Conservation (phyloP, 371 early-diverging fungal species). For the Caulochytrium protostelioides region DNA sequence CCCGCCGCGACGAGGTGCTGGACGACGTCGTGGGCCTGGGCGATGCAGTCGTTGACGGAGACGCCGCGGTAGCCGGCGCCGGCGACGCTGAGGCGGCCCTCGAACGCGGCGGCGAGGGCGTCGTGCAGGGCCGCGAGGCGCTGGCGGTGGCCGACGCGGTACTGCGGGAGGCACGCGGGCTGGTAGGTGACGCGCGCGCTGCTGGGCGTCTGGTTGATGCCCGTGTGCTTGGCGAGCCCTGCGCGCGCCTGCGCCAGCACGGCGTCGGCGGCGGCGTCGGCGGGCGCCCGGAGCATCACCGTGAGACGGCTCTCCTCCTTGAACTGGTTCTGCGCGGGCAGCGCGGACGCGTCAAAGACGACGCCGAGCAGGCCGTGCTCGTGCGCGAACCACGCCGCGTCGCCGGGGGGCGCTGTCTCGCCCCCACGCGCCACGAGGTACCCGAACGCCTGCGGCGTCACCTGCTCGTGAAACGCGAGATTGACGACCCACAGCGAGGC, state of each 20-base stretch:
- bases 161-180: constrained; percentile 75
- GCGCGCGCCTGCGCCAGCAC: constrained; percentile 5
- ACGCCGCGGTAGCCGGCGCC: constrained; percentile 71
- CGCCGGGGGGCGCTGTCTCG: background rate
- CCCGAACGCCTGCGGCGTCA: no score
- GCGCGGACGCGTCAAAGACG: constrained; percentile 68
- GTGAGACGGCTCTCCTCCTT: constrained; percentile 37
- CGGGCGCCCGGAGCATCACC: constrained; percentile 46
- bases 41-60: constrained; percentile 66
- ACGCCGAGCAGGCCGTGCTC: constrained; percentile 37
- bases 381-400: background rate
- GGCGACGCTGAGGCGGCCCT: constrained; percentile 37
- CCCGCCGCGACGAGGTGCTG: constrained; percentile 22
- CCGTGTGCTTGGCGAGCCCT: constrained; percentile 5
- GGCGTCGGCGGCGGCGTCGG: constrained; percentile 1
- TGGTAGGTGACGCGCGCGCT: constrained; percentile 32
- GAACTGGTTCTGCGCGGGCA: constrained; percentile 38
- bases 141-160: constrained; percentile 53
- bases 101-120: constrained; percentile 19
- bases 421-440: no score
- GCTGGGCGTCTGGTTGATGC: constrained; percentile 17
- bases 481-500: no score
- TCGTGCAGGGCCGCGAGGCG: constrained; percentile 38
- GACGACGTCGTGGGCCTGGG: constrained; percentile 42
- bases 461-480: no score